phyloP scores from a whole-genome alignment of 2,329 filamentous ascomycete species.

The Diplocarpon mali region DNA sequence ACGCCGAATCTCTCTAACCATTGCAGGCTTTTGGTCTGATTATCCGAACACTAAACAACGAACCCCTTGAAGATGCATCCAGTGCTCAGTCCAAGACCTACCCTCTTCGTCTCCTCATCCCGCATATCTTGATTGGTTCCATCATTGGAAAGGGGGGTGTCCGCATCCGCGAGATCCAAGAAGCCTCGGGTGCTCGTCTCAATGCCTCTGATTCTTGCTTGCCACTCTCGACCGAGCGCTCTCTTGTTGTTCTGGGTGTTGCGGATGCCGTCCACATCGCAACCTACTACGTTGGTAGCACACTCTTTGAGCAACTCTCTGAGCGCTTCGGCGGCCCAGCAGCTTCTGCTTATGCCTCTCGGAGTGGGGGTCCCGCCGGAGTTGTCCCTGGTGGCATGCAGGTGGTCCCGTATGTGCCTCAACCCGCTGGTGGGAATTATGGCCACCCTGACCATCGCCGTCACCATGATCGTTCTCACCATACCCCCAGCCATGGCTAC shows the following conservation, averaged over 20 bases:
- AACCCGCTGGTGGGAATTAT: constrained; percentile 85
- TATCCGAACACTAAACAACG: constrained; percentile 95
- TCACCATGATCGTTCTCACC: constrained; percentile 64
- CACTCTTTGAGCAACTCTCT: constrained; percentile 92
- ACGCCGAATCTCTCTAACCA: not conserved
- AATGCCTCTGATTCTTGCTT: constrained; percentile 95
- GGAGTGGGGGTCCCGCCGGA: constrained; percentile 84
- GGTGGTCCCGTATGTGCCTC: constrained; percentile 94
- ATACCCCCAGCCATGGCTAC: constrained; percentile 65
- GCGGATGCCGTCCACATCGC: constrained; percentile 98
- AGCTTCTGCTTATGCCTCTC: constrained; percentile 93
- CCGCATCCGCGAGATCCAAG: constrained; percentile 95
- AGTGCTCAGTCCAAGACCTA: constrained; percentile 95
- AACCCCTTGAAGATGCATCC: constrained; percentile 77
- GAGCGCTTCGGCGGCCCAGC: constrained; percentile 93
- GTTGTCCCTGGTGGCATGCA: constrained; percentile 97
- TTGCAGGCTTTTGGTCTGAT: constrained; percentile 87
- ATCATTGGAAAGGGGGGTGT: constrained; percentile 97
- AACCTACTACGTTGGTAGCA: constrained; percentile 96
- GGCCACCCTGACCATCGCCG: constrained; percentile 81
- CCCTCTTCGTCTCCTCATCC: constrained; percentile 86
- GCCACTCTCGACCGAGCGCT: constrained; percentile 89
- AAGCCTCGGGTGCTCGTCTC: constrained; percentile 88
- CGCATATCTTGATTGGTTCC: constrained; percentile 93
- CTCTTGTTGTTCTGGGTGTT: constrained; percentile 94